Conservation (phyloP, 78 protist species). For the Tieghemostelium lacteum region DNA sequence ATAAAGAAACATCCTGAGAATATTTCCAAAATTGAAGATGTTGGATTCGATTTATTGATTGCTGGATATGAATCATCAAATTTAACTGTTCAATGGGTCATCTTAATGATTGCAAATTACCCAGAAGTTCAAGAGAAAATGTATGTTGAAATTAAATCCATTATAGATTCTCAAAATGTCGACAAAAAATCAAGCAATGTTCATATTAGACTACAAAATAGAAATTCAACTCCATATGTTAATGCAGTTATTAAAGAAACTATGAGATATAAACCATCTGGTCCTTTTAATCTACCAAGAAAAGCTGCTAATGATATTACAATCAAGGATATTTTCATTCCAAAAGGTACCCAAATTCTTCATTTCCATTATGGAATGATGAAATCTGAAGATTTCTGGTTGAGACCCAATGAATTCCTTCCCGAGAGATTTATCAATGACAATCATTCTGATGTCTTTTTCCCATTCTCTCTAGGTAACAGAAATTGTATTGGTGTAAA, state of each 20-base stretch:
- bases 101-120: constrained; percentile 26
- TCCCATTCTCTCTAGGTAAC: no score
- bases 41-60: no score
- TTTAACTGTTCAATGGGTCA: constrained; percentile 23
- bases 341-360: no score
- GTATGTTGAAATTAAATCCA: background rate
- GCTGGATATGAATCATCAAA: constrained; percentile 36
- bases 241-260: constrained; percentile 31
- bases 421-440: constrained; percentile 66
- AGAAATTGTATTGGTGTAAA: constrained; percentile 48
- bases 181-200: no score
- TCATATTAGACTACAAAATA: background rate
- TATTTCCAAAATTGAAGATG: no score
- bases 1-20: no score
- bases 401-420: background rate
- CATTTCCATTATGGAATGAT: constrained; percentile 8
- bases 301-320: background rate
- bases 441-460: no score
- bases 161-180: background rate
- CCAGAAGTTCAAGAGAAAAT: constrained; percentile 40
- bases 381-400: background rate
- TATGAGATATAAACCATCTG: constrained; percentile 25
- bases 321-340: constrained; percentile 1
- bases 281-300: constrained; percentile 16
- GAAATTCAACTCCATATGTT: background rate